Conservation (phyloP, 2,329 filamentous ascomycete genomes). For the Hymenoscyphus repandus region DNA sequence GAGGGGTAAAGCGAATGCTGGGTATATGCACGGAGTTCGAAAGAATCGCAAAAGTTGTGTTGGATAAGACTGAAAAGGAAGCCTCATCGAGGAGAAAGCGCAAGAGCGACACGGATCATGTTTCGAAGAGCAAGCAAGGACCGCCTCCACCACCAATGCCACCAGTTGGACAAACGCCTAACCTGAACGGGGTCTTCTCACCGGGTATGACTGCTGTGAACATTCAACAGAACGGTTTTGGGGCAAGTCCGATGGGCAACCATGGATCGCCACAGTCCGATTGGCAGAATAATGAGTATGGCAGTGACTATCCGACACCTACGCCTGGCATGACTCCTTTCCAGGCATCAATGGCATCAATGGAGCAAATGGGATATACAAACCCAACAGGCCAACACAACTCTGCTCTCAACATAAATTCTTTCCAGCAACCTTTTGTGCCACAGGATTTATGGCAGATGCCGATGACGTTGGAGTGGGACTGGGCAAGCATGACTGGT, state of each 20-base stretch:
- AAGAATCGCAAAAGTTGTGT: constrained; percentile 82
- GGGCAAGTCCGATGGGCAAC: constrained; percentile 19
- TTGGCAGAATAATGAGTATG: constrained; percentile 22
- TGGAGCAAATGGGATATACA: constrained; percentile 19
- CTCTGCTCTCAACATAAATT: constrained; percentile 31
- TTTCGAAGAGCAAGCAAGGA: constrained; percentile 17
- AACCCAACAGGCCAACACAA: constrained; percentile 26
- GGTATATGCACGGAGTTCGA: constrained; percentile 95
- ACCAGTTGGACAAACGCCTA: constrained; percentile 15
- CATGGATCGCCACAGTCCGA: constrained; percentile 17
- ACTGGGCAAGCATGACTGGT: constrained; percentile 64
- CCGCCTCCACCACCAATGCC: constrained; percentile 24
- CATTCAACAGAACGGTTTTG: constrained; percentile 24
- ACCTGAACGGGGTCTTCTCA: constrained; percentile 27
- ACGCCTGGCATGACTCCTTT: constrained; percentile 24
- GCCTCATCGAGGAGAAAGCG: constrained; percentile 63
- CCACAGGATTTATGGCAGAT: constrained; percentile 93
- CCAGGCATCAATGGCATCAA: constrained; percentile 4
- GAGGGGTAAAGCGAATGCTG: constrained; percentile 89
- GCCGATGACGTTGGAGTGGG: constrained; percentile 88
- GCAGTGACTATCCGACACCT: constrained; percentile 24
- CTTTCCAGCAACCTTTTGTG: constrained; percentile 80
- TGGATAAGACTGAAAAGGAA: constrained; percentile 91
- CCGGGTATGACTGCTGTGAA: constrained; percentile 25
- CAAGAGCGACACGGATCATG: constrained; percentile 57